Base-by-base conservation (phyloP, 306 rosid species). In the Cucurbita ficifolia region DNA sequence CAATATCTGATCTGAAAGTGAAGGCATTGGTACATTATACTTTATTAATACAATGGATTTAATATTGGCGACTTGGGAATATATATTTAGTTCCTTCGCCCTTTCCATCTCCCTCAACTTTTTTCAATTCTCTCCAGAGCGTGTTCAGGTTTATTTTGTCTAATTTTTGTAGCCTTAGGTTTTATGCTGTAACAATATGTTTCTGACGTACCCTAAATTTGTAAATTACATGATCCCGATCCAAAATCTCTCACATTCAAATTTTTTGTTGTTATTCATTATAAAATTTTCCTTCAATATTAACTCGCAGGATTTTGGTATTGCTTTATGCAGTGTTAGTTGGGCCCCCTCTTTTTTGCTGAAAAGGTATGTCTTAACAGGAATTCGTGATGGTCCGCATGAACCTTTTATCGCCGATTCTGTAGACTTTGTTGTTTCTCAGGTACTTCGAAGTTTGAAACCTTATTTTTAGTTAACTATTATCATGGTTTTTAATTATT, bases 331-430 rank as follows among this genome's bases (percentile, higher is more conserved):
- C 97, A 94, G 99, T 69, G 96, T 91, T 74, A 78, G 95, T 85
- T 94, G 99, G 99, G 85, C 95, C 73, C 99, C 99, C 75, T 91
- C 99, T 35, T 94, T 94, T 88, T 83, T 94, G 91, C 87, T 94
- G 80, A 94, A 94, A 88, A 86, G 99, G 77, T 91, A 89, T 64
- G 95, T 94, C 82, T 86, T 94, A 75, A 87, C 99, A 72, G 99
- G 99, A 80, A 94, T 94, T 81, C 99, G 92, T 22, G 97, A 89
- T 80, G 99, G 97, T 58, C 99, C 97, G 53, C 97, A 88, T 40
- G 99, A 94, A 84, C 99, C 99, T 70, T 94, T 94, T 83, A 94
- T 94, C 81, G 99, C 99, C 0, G 99, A 95, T 88, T 95, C 99
- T 29, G 97, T 91, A 33, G 97, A 95, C 84, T 95, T 95, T 59